Evolutionary conservation across 495 filamentous ascomycete genomes (phyloP).

Genomic region (Xylaria venustula): DNA sequence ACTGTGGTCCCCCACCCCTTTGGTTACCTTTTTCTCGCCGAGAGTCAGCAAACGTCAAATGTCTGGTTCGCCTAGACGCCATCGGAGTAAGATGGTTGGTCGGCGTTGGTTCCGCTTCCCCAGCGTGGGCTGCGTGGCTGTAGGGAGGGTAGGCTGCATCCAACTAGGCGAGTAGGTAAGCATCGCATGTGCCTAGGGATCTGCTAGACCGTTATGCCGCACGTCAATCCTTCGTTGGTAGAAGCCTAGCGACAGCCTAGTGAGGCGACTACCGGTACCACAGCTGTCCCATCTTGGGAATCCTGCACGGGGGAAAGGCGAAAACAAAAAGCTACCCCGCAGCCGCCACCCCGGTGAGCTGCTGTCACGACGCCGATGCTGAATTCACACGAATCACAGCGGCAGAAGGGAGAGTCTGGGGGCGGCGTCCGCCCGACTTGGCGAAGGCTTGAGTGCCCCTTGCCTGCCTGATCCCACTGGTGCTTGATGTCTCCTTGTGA

Average conservation of each 20-base stretch:
- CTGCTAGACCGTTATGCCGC: not conserved
- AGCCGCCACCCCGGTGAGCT: constrained; percentile 6
- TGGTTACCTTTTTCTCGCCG: not conserved
- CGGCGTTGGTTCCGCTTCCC: not conserved
- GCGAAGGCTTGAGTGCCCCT: constrained; percentile 9
- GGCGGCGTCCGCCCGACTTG: constrained; percentile 9
- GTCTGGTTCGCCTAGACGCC: not conserved
- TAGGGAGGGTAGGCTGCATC: constrained; percentile 2
- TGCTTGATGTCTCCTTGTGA: constrained; percentile 12
- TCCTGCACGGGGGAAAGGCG: constrained; percentile 2
- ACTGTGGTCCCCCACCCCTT: constrained; percentile 4
- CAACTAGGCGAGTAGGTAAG: too few species aligned
- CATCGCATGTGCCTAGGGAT: constrained; percentile 2
- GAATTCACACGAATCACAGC: constrained; percentile 12
- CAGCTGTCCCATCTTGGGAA: constrained; percentile 7
- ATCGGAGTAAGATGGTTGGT: constrained; percentile 8
- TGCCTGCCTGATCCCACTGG: constrained; percentile 11
- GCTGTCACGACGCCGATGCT: constrained; percentile 2
- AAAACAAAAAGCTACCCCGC: constrained; percentile 12
- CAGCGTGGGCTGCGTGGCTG: constrained; percentile 8
- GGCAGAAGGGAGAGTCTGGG: constrained; percentile 1
- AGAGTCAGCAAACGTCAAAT: constrained; percentile 10
- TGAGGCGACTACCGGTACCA: constrained; percentile 9
- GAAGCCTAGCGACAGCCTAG: constrained; percentile 1
- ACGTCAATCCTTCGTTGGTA: not conserved